These are phyloP conservation scores for Aspergillus panamensis DNA, from an alignment of 495 filamentous ascomycete species.

Conservation along the genomic window DNA sequence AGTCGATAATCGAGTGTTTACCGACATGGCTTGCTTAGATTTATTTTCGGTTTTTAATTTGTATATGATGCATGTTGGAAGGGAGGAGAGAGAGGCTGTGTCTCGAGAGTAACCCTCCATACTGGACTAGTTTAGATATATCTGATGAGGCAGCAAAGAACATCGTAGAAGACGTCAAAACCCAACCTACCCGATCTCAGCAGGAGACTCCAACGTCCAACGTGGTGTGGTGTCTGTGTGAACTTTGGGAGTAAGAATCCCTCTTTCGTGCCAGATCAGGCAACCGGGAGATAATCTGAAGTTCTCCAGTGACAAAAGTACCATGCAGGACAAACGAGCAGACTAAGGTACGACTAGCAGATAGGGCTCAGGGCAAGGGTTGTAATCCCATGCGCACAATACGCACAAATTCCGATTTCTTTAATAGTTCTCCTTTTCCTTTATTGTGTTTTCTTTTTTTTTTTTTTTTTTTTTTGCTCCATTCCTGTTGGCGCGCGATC, in stretches of 20 bases:
- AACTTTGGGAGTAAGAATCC: no score
- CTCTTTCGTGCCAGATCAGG: slow-evolving; percentile 1
- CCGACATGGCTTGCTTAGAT: no score
- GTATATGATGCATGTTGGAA: neutral
- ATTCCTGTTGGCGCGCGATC: slow-evolving; percentile 20
- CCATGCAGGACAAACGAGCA: slow-evolving; percentile 5
- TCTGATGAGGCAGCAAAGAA: neutral
- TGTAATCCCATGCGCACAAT: slow-evolving; percentile 6
- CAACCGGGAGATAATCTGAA: neutral
- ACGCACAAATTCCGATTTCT: slow-evolving; percentile 11
- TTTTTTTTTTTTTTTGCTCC: neutral
- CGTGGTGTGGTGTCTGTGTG: no score
- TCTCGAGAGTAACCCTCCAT: neutral
- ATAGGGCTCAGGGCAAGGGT: slow-evolving; percentile 29
- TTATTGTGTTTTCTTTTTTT: neutral
- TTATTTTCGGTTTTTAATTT: no score
- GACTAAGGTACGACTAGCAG: slow-evolving; percentile 1
- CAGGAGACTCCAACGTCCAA: no score
- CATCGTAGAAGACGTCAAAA: neutral
- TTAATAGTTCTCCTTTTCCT: slow-evolving; percentile 8
- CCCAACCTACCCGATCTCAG: neutral
- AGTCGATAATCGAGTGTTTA: no score
- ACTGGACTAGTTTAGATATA: neutral
- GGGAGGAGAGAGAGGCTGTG: neutral
- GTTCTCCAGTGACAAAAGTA: slow-evolving; percentile 5